These are phyloP conservation scores for Penicillium coffeae DNA, from an alignment of 495 filamentous ascomycete species.

Conservation along the genomic window DNA sequence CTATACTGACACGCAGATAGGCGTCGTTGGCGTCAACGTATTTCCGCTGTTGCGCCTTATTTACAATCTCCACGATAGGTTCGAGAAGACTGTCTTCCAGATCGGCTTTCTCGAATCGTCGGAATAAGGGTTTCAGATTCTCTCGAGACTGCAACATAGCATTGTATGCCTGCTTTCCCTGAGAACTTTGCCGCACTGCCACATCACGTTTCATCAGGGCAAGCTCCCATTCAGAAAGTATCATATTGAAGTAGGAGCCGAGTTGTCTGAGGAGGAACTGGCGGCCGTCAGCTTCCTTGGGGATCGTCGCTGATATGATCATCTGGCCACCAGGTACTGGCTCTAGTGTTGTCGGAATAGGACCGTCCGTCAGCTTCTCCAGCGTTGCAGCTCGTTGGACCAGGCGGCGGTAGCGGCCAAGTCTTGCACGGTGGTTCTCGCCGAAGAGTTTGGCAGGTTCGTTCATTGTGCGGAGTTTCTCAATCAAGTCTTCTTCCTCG, in stretches of 20 bases:
- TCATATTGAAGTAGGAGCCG: slow-evolving; percentile 88
- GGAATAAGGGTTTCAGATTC: slow-evolving; percentile 88
- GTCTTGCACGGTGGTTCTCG: slow-evolving; percentile 65
- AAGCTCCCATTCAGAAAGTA: slow-evolving; percentile 80
- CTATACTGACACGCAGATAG: slow-evolving; percentile 88
- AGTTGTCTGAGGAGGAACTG: slow-evolving; percentile 79
- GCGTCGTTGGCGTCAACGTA: slow-evolving; percentile 98
- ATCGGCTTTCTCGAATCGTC: slow-evolving; percentile 75
- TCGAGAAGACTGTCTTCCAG: slow-evolving; percentile 74
- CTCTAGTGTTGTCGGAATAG: slow-evolving; percentile 67
- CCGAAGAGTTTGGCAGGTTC: slow-evolving; percentile 79
- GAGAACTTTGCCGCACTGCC: slow-evolving; percentile 64
- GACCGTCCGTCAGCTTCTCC: slow-evolving; percentile 54
- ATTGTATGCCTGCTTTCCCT: slow-evolving; percentile 70
- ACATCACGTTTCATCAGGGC: slow-evolving; percentile 66
- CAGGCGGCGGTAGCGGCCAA: slow-evolving; percentile 65
- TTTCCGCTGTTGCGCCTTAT: slow-evolving; percentile 78
- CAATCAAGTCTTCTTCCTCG: slow-evolving; percentile 62
- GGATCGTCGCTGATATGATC: slow-evolving; percentile 66
- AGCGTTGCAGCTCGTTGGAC: slow-evolving; percentile 42
- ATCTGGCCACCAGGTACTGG: slow-evolving; percentile 80
- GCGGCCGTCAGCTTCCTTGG: slow-evolving; percentile 52
- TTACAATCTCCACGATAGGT: slow-evolving; percentile 89
- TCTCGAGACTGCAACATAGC: slow-evolving; percentile 78
- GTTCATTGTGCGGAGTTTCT: slow-evolving; percentile 63